Conservation (phyloP, 495 filamentous ascomycete species). For the Penicillium coprophilum region DNA sequence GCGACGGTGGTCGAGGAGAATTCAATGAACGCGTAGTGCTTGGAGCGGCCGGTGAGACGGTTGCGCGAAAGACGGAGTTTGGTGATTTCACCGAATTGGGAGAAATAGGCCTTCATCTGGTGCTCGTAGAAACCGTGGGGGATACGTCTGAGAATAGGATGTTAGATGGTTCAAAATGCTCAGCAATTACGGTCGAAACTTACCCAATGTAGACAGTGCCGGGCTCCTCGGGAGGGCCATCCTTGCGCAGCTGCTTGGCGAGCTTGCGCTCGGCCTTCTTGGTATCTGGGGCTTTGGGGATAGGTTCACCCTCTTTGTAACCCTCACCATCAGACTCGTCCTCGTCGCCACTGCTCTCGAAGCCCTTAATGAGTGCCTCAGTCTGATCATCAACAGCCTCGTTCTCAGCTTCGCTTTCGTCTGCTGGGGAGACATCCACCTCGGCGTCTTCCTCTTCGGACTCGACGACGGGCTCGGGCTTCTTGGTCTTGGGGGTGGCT, state of each 20-base stretch:
- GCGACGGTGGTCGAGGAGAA: constrained; percentile 77
- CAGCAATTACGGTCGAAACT: constrained; percentile 14
- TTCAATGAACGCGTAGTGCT: constrained; percentile 92
- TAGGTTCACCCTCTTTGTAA: constrained; percentile 55
- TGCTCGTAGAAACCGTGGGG: constrained; percentile 96
- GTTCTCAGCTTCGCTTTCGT: constrained; percentile 31
- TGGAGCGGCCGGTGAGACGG: constrained; percentile 78
- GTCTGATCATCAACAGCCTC: constrained; percentile 64
- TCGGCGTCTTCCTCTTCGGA: constrained; percentile 21
- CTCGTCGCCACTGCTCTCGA: constrained; percentile 77
- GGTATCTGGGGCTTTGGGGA: constrained; percentile 60
- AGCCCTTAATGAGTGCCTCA: constrained; percentile 67
- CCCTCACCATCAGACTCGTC: constrained; percentile 53
- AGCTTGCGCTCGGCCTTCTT: constrained; percentile 62
- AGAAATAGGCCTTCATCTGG: constrained; percentile 90
- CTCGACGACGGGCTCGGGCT: constrained; percentile 29
- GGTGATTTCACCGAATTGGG: constrained; percentile 87
- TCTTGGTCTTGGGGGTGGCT: constrained; percentile 23
- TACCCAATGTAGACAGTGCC: constrained; percentile 84
- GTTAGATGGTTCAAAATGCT: constrained; percentile 20
- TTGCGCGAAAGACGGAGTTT: constrained; percentile 86
- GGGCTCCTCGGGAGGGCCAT: constrained; percentile 50
- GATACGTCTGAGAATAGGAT: constrained; percentile 55
- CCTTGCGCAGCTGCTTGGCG: constrained; percentile 49
- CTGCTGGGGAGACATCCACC: constrained; percentile 25